Base-by-base conservation (phyloP, 139 green algal species). In the Micromonas commoda region DNA sequence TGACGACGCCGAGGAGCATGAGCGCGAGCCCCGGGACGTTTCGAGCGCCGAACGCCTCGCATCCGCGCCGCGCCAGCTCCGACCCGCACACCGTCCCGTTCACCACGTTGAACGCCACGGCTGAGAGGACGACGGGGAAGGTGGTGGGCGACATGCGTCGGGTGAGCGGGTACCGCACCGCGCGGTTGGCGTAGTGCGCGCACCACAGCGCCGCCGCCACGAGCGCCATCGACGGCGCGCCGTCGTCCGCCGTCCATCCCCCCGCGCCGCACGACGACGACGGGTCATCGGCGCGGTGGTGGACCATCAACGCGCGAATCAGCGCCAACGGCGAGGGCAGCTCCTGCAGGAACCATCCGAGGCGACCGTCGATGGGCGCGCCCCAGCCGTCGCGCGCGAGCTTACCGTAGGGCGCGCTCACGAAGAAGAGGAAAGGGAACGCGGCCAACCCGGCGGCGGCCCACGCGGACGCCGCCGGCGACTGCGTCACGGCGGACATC, bases 291-390 rank as follows among this genome's bases (percentile, higher is more conserved):
- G n/a, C n/a, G n/a, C n/a, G n/a, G n/a, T n/a, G n/a, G n/a, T n/a
- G n/a, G n/a, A n/a, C 28, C n/a, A 33, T 35, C 28, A 71, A 26
- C 21, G 26, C 64, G 64, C 38, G 4, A 1, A 1, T 35, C 4
- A 75, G 35, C 34, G 23, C 37, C 4, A 63, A 34, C 38, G 68
- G 68, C 35, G 23, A 39, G 3, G 37, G 19, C 23, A 64, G 6
- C 6, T 75, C 68, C 34, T 75, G 68, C 9, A 63, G 5, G 1
- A 64, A 35, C 68, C 68, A 75, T n/a, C 68, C 68, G 37, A 75
- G 19, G 24, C 37, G 2, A 3, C 68, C 68, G 37, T 75, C 33
- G 37, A 75, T 1, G n/a, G 13, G 23, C 1, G 19, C 19, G 23
- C 68, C 68, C 68, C 68, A 75, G 2, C 24, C 45, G 33, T 63